These are phyloP conservation scores for Pythium aphanidermatum DNA, from an alignment of 352 stramenopile species.

Conservation along the genomic window DNA sequence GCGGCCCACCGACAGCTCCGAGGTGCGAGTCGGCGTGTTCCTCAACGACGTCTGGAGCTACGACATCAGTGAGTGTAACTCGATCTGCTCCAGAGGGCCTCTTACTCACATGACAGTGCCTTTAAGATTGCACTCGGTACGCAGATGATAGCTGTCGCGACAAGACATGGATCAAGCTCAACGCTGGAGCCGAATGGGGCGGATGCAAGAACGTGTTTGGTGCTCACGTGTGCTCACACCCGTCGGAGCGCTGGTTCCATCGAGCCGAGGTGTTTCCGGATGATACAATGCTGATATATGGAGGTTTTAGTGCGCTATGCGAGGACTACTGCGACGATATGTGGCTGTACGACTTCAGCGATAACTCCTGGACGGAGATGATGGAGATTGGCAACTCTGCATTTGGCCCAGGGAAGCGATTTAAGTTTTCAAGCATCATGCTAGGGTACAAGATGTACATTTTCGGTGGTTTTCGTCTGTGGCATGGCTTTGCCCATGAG, in stretches of 20 bases:
- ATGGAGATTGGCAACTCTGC: conserved; percentile 55
- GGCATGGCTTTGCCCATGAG: conserved; percentile 92
- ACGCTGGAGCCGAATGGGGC: conserved; percentile 85
- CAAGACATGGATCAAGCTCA: conserved; percentile 80
- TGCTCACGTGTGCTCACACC: conserved; percentile 83
- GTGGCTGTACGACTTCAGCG: conserved; percentile 90
- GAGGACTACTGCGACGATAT: conserved; percentile 96
- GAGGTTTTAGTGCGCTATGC: conserved; percentile 90
- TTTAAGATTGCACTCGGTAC: conserved; percentile 85
- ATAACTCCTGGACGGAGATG: conserved; percentile 88
- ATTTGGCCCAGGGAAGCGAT: conserved; percentile 84
- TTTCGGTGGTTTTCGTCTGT: conserved; percentile 92
- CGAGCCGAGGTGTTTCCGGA: conserved; percentile 86
- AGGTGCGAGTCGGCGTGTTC: conserved; percentile 80
- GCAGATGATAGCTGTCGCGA: conserved; percentile 78
- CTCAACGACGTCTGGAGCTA: conserved; percentile 98
- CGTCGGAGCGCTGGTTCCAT: conserved; percentile 87
- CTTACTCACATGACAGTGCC: too few relatives aligned
- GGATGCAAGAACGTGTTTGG: conserved; percentile 87
- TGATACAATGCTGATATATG: conserved; percentile 90
- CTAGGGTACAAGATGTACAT: conserved; percentile 58
- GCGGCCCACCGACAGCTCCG: conserved; percentile 28
- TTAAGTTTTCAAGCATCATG: conserved; percentile 88
- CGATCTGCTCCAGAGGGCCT: neutral
- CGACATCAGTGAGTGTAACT: conserved; percentile 67